Conservation (phyloP, 2,329 filamentous ascomycete species). For the Colletotrichum lindemuthianum region DNA sequence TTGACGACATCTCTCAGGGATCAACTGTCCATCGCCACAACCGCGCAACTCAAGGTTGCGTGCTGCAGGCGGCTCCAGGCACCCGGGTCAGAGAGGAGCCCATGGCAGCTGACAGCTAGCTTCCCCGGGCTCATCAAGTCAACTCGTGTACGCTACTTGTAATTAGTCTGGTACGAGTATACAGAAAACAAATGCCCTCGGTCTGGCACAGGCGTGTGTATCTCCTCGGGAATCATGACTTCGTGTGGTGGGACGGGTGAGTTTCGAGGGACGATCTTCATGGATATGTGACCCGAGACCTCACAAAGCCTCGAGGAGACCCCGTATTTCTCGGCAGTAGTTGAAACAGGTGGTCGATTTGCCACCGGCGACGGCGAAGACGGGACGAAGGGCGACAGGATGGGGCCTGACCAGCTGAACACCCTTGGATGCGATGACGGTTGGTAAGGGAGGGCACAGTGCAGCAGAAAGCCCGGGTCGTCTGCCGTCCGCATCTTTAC, state of each 20-base stretch:
- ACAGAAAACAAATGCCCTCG: background rate
- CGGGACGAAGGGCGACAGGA: constrained; percentile 1
- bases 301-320: constrained; percentile 5
- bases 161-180: background rate
- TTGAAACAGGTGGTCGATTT: constrained; percentile 29
- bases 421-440: constrained; percentile 1
- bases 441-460: background rate
- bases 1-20: no score
- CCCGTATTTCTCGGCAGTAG: constrained; percentile 10
- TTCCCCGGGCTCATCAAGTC: no score
- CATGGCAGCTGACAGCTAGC: constrained; percentile 5
- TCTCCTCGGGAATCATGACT: no score
- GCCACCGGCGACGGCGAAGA: constrained; percentile 19
- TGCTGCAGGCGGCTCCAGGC: background rate
- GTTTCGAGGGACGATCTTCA: constrained; percentile 17
- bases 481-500: no score
- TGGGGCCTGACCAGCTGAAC: constrained; percentile 26
- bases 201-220: constrained; percentile 4
- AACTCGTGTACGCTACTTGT: no score
- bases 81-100: background rate
- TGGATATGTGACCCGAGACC: constrained; percentile 10
- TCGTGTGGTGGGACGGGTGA: background rate
- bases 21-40: constrained; percentile 16
- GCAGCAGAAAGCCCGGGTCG: no score
- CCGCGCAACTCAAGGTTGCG: constrained; percentile 7